Evolutionary conservation across 2,329 filamentous ascomycete genomes (phyloP), one percentile per base, ranked within the genome.

Genomic region (Pleurostoma richardsiae): DNA sequence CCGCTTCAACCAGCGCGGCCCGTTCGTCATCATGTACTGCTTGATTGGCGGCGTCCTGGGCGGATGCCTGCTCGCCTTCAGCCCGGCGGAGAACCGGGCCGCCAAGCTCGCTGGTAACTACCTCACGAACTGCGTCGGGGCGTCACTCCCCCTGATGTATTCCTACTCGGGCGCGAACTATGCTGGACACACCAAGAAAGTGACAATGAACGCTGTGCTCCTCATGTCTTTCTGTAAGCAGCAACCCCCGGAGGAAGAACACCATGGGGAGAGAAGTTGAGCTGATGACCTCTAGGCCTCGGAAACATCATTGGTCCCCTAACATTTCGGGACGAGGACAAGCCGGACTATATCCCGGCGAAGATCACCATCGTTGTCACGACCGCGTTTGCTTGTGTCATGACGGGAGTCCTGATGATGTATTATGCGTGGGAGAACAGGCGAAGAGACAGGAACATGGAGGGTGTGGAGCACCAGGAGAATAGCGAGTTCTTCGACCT

Each of bases 221-320:
- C 45, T 68, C 10, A 64, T 70, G 44, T 65, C 62, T 1, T 71
- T 69, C 30, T 69, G 66, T 33, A 38, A 45, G 49, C 36, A 7
- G 11, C 30, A 8, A 10, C 7, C 31, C 28, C 26, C 33, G 8
- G 8, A 8, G 8, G 8, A 8, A 8, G 33, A n/a, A 8, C 33
- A 36, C 33, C 8, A 36, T 36, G 8, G n/a, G 2, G 10, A 26
- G 31, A 10, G 10, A 26, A 8, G 31, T 44, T 45, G 40, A 50
- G 30, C n/a, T 4, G 10, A 36, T 4, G 10, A 6, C n/a, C 4
- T 53, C 56, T 55, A 36, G 58, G 59, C 47, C 52, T 65, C 6
- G 73, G 67, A 10, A 71, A 70, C 50, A 68, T 71, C 42, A 65
- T 71, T 40, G 68, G 63, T 0, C 67, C 68, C 0, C 54, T 65